Percentiles rank a stretch among this genome's conserved stretches.
Evolutionary conservation across 768 basidiomycete species (phyloP).

Genomic region (Suillus fuscotomentosus): DNA sequence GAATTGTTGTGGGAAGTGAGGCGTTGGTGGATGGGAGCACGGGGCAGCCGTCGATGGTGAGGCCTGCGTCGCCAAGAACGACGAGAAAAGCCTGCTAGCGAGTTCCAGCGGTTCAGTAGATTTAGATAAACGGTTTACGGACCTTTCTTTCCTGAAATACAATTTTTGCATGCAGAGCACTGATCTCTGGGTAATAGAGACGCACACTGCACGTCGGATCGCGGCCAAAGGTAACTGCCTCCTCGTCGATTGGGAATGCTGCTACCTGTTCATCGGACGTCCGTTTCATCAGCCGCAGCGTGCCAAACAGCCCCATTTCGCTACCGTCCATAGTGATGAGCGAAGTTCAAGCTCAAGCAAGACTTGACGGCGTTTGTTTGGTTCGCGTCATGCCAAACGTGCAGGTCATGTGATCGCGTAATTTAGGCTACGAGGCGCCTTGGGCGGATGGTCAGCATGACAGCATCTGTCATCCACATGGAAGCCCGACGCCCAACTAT

Average conservation of each 20-base stretch:
- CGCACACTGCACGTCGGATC: conserved; percentile 63
- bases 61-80: conserved; percentile 57
- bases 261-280: conserved; percentile 50
- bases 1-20: conserved; percentile 50
- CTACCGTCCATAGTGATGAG: conserved; percentile 36
- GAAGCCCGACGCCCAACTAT: too few species aligned
- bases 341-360: background rate
- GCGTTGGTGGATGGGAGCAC: conserved; percentile 47
- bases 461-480: too few species aligned
- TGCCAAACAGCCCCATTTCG: conserved; percentile 66
- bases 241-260: conserved; percentile 70
- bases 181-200: conserved; percentile 66
- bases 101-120: background rate
- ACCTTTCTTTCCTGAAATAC: conserved; percentile 64
- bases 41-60: conserved; percentile 59
- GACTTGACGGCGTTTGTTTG: background rate
- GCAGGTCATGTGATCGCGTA: conserved; percentile 1
- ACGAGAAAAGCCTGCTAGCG: conserved; percentile 59
- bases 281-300: conserved; percentile 60
- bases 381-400: background rate
- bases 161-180: conserved; percentile 63
- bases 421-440: background rate
- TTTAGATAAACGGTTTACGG: conserved; percentile 11
- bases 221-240: conserved; percentile 66
- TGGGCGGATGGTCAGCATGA: too few species aligned